Evolutionary conservation across 345 rosid genomes (phyloP).

Genomic region (Sonneratia alba): DNA sequence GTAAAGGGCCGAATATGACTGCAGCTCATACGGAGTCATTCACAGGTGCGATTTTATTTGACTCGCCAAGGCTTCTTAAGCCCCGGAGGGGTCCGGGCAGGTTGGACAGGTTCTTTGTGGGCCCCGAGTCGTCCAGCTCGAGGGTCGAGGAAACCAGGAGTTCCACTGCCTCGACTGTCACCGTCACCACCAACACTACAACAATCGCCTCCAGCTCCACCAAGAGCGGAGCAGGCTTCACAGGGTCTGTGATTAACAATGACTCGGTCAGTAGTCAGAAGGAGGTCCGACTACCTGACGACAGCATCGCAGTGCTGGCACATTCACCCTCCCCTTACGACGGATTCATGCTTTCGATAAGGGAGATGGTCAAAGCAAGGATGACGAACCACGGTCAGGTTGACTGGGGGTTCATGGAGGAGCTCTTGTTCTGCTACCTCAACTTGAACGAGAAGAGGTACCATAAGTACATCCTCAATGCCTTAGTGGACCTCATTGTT

Average conservation of each 20-base stretch:
- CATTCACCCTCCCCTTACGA: slow-evolving; percentile 39
- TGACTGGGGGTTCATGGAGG: slow-evolving; percentile 87
- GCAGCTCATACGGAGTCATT: neutral
- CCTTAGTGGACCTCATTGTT: slow-evolving; percentile 61
- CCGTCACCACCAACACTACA: slow-evolving; percentile 22
- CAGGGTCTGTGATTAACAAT: neutral
- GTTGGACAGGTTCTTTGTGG: slow-evolving; percentile 38
- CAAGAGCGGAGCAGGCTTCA: neutral
- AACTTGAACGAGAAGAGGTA: slow-evolving; percentile 63
- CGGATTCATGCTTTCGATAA: slow-evolving; percentile 71
- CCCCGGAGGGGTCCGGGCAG: slow-evolving; percentile 21
- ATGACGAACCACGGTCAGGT: slow-evolving; percentile 18
- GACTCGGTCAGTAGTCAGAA: neutral
- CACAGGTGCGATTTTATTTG: slow-evolving; percentile 12
- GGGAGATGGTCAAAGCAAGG: slow-evolving; percentile 59
- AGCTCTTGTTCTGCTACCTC: slow-evolving; percentile 64
- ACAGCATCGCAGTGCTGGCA: slow-evolving; percentile 50
- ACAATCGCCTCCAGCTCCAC: neutral
- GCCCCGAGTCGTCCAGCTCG: slow-evolving; percentile 35
- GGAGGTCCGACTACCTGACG: slow-evolving; percentile 27
- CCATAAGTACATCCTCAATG: slow-evolving; percentile 57
- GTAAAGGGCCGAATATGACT: neutral
- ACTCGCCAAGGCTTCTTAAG: slow-evolving; percentile 27
- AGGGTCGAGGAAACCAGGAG: slow-evolving; percentile 39
- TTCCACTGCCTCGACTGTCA: slow-evolving; percentile 22